phyloP scores from a whole-genome alignment of 352 stramenopile species.

The Phytopythium sindhum region DNA sequence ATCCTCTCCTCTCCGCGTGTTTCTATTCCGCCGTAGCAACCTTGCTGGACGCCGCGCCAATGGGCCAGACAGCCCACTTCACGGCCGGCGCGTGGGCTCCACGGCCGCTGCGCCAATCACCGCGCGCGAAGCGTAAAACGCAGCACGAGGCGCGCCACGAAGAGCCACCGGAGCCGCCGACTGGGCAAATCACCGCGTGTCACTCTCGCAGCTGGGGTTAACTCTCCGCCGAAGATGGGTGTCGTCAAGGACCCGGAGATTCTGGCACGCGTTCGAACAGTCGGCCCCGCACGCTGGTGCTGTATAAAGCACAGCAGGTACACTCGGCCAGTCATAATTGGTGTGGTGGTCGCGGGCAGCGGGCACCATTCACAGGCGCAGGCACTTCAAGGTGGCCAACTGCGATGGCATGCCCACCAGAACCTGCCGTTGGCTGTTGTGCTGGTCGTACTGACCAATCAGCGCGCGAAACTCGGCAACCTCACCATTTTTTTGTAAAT shows the following conservation, averaged over 20 bases:
- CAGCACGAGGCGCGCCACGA: neutral
- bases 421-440: constrained; percentile 1
- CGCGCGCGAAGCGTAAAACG: neutral
- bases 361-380: neutral
- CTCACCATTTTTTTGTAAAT: neutral
- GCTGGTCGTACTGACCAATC: neutral
- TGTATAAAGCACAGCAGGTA: neutral
- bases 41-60: neutral
- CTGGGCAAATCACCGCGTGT: neutral
- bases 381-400: neutral
- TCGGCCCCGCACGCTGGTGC: neutral
- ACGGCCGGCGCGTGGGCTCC: neutral
- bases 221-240: neutral
- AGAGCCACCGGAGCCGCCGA: neutral
- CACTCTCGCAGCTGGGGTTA: neutral
- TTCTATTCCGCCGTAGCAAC: constrained; percentile 6
- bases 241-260: neutral
- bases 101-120: neutral
- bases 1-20: neutral
- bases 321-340: neutral
- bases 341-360: neutral
- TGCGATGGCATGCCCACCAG: neutral
- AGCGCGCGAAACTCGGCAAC: neutral
- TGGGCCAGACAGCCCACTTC: neutral
- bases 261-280: neutral